A percentile compares a stretch with the other conserved stretches of the same genome.
Conservation (phyloP, 2,329 filamentous ascomycete species). For the Pyrenophora tritici-repentis region DNA sequence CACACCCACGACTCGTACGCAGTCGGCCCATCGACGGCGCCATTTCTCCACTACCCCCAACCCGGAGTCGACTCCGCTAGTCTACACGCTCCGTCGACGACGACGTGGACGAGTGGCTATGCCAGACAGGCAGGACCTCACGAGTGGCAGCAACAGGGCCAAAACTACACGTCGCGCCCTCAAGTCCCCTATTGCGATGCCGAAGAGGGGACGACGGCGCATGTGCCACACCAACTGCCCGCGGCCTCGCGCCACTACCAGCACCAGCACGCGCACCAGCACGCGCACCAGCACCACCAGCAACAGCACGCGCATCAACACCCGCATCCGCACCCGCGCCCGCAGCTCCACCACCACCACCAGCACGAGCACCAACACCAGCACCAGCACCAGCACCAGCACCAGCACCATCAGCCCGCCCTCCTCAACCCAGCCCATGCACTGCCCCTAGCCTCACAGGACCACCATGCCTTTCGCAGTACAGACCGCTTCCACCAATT, state of each 20-base stretch:
- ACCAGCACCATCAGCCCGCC: slow-evolving; percentile 11
- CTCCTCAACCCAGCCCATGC: slow-evolving; percentile 4
- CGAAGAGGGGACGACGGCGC: slow-evolving; percentile 18
- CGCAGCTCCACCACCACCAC: slow-evolving; percentile 14
- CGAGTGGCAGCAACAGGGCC: slow-evolving; percentile 25
- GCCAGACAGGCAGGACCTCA: slow-evolving; percentile 18
- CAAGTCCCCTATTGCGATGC: slow-evolving; percentile 25
- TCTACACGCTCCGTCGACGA: slow-evolving; percentile 18
- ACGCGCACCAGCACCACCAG: slow-evolving; percentile 6
- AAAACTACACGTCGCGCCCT: slow-evolving; percentile 24
- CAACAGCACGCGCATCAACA: slow-evolving; percentile 24
- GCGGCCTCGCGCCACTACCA: slow-evolving; percentile 22
- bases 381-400: slow-evolving; percentile 12
- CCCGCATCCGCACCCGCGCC: not conserved
- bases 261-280: not conserved
- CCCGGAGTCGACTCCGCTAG: slow-evolving; percentile 33
- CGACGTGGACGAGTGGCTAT: slow-evolving; percentile 29
- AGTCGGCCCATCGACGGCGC: slow-evolving; percentile 28
- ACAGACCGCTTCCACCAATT: slow-evolving; percentile 25
- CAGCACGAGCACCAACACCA: slow-evolving; percentile 15
- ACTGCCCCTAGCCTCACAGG: slow-evolving; percentile 15
- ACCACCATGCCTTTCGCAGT: slow-evolving; percentile 12
- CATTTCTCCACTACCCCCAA: slow-evolving; percentile 33
- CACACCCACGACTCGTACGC: slow-evolving; percentile 27
- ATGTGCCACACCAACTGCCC: slow-evolving; percentile 11